Conservation (phyloP, 2,329 filamentous ascomycete genomes). For the Geosmithia flava region DNA sequence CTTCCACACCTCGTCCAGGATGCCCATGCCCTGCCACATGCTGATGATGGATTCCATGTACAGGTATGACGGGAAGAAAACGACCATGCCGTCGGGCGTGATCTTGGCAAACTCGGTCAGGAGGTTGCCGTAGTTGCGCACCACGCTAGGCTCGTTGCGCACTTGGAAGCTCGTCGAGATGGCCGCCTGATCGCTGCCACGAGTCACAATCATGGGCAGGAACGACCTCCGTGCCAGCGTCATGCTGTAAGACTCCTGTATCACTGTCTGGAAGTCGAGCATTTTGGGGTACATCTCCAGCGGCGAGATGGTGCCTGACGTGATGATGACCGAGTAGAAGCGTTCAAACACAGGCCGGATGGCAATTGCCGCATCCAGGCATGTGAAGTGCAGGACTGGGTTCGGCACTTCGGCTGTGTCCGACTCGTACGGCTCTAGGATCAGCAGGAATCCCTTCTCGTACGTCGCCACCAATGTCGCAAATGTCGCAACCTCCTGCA, state of each 20-base stretch:
- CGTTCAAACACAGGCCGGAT: slow-evolving; percentile 97
- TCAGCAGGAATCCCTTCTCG: slow-evolving; percentile 89
- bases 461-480: slow-evolving; percentile 94
- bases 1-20: slow-evolving; percentile 96
- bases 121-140: slow-evolving; percentile 89
- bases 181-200: slow-evolving; percentile 85
- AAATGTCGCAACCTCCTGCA: slow-evolving; percentile 96
- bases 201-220: slow-evolving; percentile 92
- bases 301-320: slow-evolving; percentile 91
- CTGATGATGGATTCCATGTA: slow-evolving; percentile 99
- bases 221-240: slow-evolving; percentile 91
- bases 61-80: slow-evolving; percentile 96
- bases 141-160: slow-evolving; percentile 90
- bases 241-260: slow-evolving; percentile 97
- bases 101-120: slow-evolving; percentile 92
- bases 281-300: slow-evolving; percentile 99
- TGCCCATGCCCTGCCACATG: slow-evolving; percentile 99
- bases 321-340: slow-evolving; percentile 97
- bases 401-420: slow-evolving; percentile 93
- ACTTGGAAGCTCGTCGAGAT: slow-evolving; percentile 93
- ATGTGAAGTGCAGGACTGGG: slow-evolving; percentile 93
- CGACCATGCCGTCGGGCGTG: slow-evolving; percentile 94
- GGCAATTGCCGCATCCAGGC: slow-evolving; percentile 91
- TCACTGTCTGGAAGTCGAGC: slow-evolving; percentile 83
- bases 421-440: slow-evolving; percentile 94